Evolutionary conservation across 495 filamentous ascomycete species (phyloP).

Genomic region (Penicillium waksmanii): DNA sequence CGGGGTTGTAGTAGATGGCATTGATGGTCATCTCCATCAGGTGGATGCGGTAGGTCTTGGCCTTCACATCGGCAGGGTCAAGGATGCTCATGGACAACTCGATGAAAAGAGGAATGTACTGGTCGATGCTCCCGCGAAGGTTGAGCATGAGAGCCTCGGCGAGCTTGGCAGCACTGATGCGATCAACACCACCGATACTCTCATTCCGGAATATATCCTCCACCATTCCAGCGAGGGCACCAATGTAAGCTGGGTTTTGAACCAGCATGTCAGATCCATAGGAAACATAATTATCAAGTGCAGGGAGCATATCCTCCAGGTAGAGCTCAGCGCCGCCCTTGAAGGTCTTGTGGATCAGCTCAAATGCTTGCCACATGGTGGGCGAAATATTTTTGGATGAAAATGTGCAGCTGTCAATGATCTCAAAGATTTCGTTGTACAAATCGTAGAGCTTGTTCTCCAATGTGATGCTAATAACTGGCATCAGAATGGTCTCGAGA

Average conservation of each 20-base stretch:
- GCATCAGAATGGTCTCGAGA: constrained; percentile 94
- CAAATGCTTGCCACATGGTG: constrained; percentile 98
- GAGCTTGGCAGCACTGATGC: constrained; percentile 98
- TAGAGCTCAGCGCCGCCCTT: constrained; percentile 96
- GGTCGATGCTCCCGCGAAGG: constrained; percentile 86
- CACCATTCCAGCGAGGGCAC: constrained; percentile 84
- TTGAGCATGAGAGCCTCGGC: constrained; percentile 97
- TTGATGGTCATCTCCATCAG: constrained; percentile 99
- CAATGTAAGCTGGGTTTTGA: constrained; percentile 82
- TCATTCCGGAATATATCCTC: constrained; percentile 76
- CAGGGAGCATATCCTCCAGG: constrained; percentile 98
- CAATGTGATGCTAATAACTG: constrained; percentile 91
- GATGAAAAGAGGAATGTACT: constrained; percentile 83
- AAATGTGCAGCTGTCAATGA: constrained; percentile 99
- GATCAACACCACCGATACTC: constrained; percentile 90
- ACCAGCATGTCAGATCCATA: constrained; percentile 81
- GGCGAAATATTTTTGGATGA: constrained; percentile 91
- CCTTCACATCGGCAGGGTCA: constrained; percentile 67
- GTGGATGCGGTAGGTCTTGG: constrained; percentile 89
- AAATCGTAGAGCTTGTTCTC: constrained; percentile 98
- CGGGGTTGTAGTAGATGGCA: constrained; percentile 93
- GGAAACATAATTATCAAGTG: constrained; percentile 93
- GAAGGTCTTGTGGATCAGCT: constrained; percentile 94
- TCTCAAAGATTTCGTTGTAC: constrained; percentile 98
- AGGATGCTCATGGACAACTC: constrained; percentile 86